Percentiles rank a stretch among this genome's conserved stretches.
phyloP scores from a whole-genome alignment of 2,329 filamentous ascomycete species.

The Neonectria punicea region DNA sequence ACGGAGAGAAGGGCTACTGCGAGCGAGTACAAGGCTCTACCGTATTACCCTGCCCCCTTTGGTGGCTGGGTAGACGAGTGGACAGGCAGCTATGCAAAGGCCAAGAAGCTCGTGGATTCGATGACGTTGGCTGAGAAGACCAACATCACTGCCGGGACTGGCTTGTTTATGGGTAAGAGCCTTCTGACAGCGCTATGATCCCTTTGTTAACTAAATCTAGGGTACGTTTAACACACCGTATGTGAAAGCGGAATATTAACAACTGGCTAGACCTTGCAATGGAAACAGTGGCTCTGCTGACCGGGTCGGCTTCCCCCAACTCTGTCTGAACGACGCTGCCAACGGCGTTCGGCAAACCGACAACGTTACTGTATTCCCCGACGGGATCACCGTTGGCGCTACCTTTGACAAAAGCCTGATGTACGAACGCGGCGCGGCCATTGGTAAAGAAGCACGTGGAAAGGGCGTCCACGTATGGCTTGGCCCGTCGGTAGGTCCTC shows the following conservation, averaged over 20 bases:
- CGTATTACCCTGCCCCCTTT: slow-evolving; percentile 77
- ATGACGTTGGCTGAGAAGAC: slow-evolving; percentile 87
- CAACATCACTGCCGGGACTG: slow-evolving; percentile 78
- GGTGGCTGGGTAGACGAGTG: slow-evolving; percentile 78
- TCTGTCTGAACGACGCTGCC: slow-evolving; percentile 78
- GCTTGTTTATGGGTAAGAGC: slow-evolving; percentile 72
- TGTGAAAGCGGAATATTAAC: not conserved
- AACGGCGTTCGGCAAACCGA: slow-evolving; percentile 79
- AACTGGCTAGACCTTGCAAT: slow-evolving; percentile 67
- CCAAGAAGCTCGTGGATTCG: slow-evolving; percentile 72
- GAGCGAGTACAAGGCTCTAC: slow-evolving; percentile 53
- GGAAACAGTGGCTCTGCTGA: slow-evolving; percentile 79
- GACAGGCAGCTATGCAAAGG: slow-evolving; percentile 76
- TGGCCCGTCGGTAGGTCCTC: slow-evolving; percentile 75
- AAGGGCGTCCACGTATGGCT: slow-evolving; percentile 79
- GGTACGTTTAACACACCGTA: slow-evolving; percentile 1
- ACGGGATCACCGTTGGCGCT: slow-evolving; percentile 80
- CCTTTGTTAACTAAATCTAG: slow-evolving; percentile 19
- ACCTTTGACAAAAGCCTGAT: slow-evolving; percentile 80
- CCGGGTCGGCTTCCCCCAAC: slow-evolving; percentile 76
- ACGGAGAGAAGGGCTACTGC: slow-evolving; percentile 8
- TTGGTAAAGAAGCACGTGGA: slow-evolving; percentile 77
- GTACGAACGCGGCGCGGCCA: slow-evolving; percentile 72
- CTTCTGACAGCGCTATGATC: accelerated
- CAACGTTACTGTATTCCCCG: slow-evolving; percentile 79